Conservation (phyloP, 176 grass and related monocot species). For the Oropetium thomaeum region DNA sequence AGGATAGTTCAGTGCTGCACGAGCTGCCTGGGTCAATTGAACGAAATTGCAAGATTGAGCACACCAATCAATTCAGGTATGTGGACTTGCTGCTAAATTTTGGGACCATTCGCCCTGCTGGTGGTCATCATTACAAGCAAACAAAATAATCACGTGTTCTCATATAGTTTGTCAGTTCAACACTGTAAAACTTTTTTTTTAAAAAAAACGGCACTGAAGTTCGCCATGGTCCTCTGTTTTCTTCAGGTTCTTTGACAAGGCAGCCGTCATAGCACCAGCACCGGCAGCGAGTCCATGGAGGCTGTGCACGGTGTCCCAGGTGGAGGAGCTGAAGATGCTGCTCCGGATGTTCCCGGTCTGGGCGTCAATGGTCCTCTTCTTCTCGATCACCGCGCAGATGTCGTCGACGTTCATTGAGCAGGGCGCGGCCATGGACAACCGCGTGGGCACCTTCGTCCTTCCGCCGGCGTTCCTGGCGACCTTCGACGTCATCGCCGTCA, state of each 20-base stretch:
- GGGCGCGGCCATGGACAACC: slow-evolving; percentile 36
- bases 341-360: slow-evolving; percentile 42
- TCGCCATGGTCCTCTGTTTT: neutral
- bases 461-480: slow-evolving; percentile 38
- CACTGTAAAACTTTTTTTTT: no score
- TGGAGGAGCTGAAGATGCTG: no score
- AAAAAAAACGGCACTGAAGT: no score
- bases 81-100: no score
- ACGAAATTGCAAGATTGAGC: no score
- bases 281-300: slow-evolving; percentile 13
- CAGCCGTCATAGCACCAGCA: neutral
- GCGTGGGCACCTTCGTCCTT: slow-evolving; percentile 23
- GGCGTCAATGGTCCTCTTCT: slow-evolving; percentile 30
- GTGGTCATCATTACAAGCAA: no score
- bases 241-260: slow-evolving; percentile 48
- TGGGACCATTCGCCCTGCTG: no score
- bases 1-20: no score
- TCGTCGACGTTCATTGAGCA: slow-evolving; percentile 37
- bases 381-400: slow-evolving; percentile 13
- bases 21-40: no score
- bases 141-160: no score
- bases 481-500: slow-evolving; percentile 24
- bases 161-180: no score
- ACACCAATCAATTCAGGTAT: no score
- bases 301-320: slow-evolving; percentile 44